These are phyloP conservation scores for Candida schatavii DNA, from an alignment of 805 yeast genomes.

Conservation along the genomic window DNA sequence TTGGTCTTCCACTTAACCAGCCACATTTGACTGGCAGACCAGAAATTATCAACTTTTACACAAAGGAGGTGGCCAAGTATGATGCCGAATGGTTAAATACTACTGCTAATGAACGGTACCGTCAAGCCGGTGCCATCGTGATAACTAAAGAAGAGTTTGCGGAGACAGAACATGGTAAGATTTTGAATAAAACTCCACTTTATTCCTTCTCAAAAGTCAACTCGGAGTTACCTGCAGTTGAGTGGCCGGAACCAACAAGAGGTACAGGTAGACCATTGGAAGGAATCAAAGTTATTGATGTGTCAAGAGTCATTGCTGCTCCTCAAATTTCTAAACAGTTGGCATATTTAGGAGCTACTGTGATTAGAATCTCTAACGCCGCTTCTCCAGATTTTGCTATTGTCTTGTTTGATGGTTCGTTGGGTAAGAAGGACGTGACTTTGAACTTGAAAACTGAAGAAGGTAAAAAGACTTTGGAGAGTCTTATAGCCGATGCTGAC, in stretches of 20 bases:
- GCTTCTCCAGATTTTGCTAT: constrained; percentile 25
- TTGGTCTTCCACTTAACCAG: constrained; percentile 26
- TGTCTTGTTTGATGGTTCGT: constrained; percentile 33
- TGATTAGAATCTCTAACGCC: constrained; percentile 18
- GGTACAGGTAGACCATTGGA: constrained; percentile 11
- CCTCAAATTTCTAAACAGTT: constrained; percentile 29
- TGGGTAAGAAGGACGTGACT: constrained; percentile 31
- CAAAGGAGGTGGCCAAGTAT: constrained; percentile 19
- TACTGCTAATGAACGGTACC: constrained; percentile 19
- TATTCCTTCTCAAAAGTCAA: constrained; percentile 21
- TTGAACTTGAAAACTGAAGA: constrained; percentile 24
- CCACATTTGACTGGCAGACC: constrained; percentile 21
- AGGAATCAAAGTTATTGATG: constrained; percentile 31
- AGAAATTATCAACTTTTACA: constrained; percentile 18
- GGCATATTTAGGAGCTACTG: constrained; percentile 34
- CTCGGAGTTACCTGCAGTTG: constrained; percentile 21
- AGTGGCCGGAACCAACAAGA: constrained; percentile 9
- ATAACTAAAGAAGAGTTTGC: constrained; percentile 25
- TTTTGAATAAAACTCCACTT: constrained; percentile 17
- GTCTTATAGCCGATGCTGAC: constrained; percentile 28
- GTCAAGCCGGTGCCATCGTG: constrained; percentile 32
- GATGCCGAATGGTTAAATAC: constrained; percentile 24
- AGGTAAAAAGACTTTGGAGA: constrained; percentile 24
- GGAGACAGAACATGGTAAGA: constrained; percentile 26
- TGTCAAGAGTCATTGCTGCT: constrained; percentile 31